Evolutionary conservation across 1,284 basidiomycete species (phyloP).

Genomic region (Amylostereum chailletii): DNA sequence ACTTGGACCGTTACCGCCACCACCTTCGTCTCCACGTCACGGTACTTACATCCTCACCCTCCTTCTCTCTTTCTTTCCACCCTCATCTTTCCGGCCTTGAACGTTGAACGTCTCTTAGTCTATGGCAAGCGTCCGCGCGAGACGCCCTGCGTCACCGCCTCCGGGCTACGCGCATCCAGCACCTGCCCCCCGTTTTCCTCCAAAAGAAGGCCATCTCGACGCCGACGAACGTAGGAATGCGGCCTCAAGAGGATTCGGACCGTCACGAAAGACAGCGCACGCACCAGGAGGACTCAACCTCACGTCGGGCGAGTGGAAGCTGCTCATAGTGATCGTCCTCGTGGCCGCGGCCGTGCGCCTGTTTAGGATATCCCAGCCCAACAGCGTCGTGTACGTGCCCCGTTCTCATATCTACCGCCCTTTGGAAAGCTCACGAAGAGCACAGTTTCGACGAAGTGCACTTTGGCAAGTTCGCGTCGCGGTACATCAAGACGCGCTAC

Average conservation of each 20-base stretch:
- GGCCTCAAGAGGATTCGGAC: too few relatives aligned
- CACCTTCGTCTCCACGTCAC: too few relatives aligned
- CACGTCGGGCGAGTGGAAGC: constrained; percentile 63
- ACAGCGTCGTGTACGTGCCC: constrained; percentile 78
- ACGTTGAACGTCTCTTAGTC: background rate
- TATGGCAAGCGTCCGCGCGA: constrained; percentile 36
- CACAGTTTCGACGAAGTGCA: constrained; percentile 92
- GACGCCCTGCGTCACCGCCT: constrained; percentile 60
- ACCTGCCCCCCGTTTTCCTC: constrained; percentile 41
- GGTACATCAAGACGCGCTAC: constrained; percentile 86
- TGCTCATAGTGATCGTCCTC: constrained; percentile 54
- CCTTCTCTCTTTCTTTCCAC: too few relatives aligned
- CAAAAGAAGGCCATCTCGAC: constrained; percentile 37
- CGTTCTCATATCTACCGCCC: background rate
- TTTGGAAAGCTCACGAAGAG: background rate
- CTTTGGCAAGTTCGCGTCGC: constrained; percentile 91
- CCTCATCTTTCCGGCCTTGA: too few relatives aligned
- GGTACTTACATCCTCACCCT: too few relatives aligned
- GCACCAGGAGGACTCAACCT: constrained; percentile 57
- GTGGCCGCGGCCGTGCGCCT: constrained; percentile 70
- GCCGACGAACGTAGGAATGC: constrained; percentile 53
- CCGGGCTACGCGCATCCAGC: constrained; percentile 21
- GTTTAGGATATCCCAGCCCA: constrained; percentile 73
- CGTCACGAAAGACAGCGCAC: constrained; percentile 15
- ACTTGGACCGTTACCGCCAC: too few relatives aligned